Conservation (phyloP, 495 filamentous ascomycete species). For the Cercophora scortea region DNA sequence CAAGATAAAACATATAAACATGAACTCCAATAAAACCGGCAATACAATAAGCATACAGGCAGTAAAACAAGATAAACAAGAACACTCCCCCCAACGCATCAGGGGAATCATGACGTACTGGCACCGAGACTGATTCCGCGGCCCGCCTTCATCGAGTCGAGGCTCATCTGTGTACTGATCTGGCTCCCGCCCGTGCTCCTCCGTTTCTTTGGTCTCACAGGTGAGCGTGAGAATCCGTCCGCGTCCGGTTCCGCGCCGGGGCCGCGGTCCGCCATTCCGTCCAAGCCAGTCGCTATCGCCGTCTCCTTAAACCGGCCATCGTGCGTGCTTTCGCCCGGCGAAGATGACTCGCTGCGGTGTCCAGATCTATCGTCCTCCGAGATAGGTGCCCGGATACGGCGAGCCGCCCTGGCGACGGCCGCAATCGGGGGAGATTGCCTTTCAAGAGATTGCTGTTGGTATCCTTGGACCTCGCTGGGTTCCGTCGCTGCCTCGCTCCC, state of each 20-base stretch:
- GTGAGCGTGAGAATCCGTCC: neutral
- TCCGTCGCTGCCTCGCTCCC: constrained; percentile 7
- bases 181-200: constrained; percentile 13
- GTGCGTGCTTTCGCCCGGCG: neutral
- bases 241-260: neutral
- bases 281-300: neutral
- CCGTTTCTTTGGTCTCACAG: constrained; percentile 2
- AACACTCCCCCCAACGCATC: neutral
- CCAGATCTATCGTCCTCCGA: neutral
- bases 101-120: constrained; percentile 6
- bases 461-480: neutral
- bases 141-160: constrained; percentile 19
- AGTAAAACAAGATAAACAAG: neutral
- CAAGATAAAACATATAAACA: neutral
- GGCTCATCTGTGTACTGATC: constrained; percentile 16
- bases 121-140: constrained; percentile 29
- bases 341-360: neutral
- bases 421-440: neutral
- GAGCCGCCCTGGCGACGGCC: neutral
- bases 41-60: neutral
- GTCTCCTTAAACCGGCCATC: neutral
- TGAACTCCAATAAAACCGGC: neutral
- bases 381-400: neutral
- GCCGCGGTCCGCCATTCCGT: neutral
- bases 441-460: neutral